A percentile compares a stretch with the other conserved stretches of the same genome.
Evolutionary conservation across 2,329 filamentous ascomycete genomes (phyloP).

Genomic region (Fusarium proliferatum): DNA sequence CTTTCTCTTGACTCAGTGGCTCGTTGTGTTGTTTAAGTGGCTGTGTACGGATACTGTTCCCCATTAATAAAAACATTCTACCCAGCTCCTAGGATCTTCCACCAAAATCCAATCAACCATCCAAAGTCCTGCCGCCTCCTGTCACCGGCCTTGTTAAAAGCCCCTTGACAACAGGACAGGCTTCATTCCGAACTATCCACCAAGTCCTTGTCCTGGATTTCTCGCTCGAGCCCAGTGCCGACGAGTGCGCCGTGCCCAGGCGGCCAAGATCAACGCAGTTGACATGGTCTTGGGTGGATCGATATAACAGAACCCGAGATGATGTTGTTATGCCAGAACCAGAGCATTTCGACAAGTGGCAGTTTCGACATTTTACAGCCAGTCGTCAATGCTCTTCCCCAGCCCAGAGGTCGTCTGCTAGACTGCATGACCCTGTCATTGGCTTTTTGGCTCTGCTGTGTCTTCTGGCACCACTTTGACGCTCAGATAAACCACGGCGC

Average conservation of each 20-base stretch:
- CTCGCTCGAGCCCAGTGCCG: constrained; percentile 42
- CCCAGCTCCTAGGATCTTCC: constrained; percentile 16
- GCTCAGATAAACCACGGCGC: neutral
- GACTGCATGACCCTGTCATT: constrained; percentile 8
- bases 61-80: constrained; percentile 28
- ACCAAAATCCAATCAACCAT: constrained; percentile 33
- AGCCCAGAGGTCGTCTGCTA: constrained; percentile 6
- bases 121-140: constrained; percentile 27
- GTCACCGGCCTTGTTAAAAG: constrained; percentile 30
- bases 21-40: constrained; percentile 14
- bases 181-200: constrained; percentile 36
- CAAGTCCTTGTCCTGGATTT: constrained; percentile 36
- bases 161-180: constrained; percentile 38
- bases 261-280: constrained; percentile 39
- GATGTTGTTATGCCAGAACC: constrained; percentile 38
- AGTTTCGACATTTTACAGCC: constrained; percentile 13
- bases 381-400: constrained; percentile 12
- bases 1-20: neutral
- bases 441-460: constrained; percentile 11
- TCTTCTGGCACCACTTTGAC: constrained; percentile 6
- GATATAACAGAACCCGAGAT: constrained; percentile 35
- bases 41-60: constrained; percentile 9
- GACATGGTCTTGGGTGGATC: constrained; percentile 39
- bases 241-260: constrained; percentile 40
- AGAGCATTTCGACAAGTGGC: constrained; percentile 35